Base-by-base conservation (phyloP, 2,329 filamentous ascomycete species). In the Penicillium thymicola region DNA sequence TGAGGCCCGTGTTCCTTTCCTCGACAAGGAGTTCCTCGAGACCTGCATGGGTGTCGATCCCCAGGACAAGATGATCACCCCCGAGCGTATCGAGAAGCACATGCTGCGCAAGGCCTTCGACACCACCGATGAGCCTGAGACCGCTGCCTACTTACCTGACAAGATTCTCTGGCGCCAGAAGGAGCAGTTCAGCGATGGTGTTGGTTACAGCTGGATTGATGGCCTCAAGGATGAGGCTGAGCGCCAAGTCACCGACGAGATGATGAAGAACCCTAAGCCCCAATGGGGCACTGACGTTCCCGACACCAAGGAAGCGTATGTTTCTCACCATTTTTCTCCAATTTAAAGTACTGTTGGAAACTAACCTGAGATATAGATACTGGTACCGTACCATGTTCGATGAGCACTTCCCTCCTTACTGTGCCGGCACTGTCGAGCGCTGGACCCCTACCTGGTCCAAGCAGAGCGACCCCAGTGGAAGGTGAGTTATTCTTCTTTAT, bases 351-450 rank as follows among this genome's bases (percentile, higher is more conserved):
- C 16, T 51, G 11, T 7, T 41, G 18, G 41, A 54, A 50, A 53
- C 61, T 69, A 55, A 69, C 67, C 44, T 28, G 23, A 1, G 36
- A 50, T 34, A 30, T 65, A 89, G 86, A 45, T 95, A 96, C 83
- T 99, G 94, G 94, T 99, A 99, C 80, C 88, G 94, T 69, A 83
- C 81, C 74, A 97, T 99, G 93, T 99, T 97, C 74, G 94, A 99
- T 75, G 93, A 99, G 83, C 93, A 95, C 78, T 99, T 97, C 85
- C 94, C 94, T 45, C 84, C 87, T 55, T 88, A 88, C 71, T 97
- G 93, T 73, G 95, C 94, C 9, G 87, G 85, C 58, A 99, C 94
- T 8, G 94, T 99, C 52, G 89, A 90, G 89, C 84, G 94, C 71
- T 99, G 94, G 95, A 92, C 90, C 55, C 94, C 94, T 28, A 99